Base-by-base conservation (phyloP, 495 filamentous ascomycete genomes). In the Penicillium daleae region DNA sequence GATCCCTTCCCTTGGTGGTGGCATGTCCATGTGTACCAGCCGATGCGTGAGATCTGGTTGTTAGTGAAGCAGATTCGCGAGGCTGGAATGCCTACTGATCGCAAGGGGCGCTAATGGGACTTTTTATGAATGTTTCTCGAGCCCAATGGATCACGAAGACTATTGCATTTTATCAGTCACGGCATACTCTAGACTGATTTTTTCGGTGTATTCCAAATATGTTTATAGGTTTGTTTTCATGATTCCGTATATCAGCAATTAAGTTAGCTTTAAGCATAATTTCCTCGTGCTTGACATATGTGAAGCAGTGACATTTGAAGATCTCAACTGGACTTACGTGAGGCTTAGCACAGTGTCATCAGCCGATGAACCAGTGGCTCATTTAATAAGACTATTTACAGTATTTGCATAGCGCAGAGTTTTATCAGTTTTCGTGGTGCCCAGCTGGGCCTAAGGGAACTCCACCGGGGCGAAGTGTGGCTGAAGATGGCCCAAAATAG, bases 1-100 rank as follows among this genome's bases (percentile, higher is more conserved):
- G 79, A 81, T 59, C 79, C 79, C 15, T 27, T 81, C 24, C 79
- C 79, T 9, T 81, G 79, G 79, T 81, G 79, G 79, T 81, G 79
- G 79, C 65, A 81, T 66, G 63, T 66, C 3, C 79, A 81, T 69
- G 52, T 81, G 27, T 77, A 70, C 50, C 69, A 66, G 37, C 79
- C 78, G 1, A 52, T 79, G 54, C 68, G 62, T 7, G 74, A 76
- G 60, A 37, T 76, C 3, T 73, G 71, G 61, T 8, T 68, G 44
- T 58, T 74, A 17, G 21, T 75, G 58, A 71, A 70, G 57, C 65
- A 69, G 35, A 65, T 50, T 8, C 62, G 66, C 24, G 67, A 46
- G 19, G 58, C 56, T 4, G 60, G 63, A 52, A 32, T 70, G 59
- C 53, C 29, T 21, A 40, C 17, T 46, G 60, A 52, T 55, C 21